Percentiles rank a stretch among this genome's conserved stretches.
phyloP scores from a whole-genome alignment of 2,329 filamentous ascomycete genomes.

The Aureobasidium sp. region DNA sequence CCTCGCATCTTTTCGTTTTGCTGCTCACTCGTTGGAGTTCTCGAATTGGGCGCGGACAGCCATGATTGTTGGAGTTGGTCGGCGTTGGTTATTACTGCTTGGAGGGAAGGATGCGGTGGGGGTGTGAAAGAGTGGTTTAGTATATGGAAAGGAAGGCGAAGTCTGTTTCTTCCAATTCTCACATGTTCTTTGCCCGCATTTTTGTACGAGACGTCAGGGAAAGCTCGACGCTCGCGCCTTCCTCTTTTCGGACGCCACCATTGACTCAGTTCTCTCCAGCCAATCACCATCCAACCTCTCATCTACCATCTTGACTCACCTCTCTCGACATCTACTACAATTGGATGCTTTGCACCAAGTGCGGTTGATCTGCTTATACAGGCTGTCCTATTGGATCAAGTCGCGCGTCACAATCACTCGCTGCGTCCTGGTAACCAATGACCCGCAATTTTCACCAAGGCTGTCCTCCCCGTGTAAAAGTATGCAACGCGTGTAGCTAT shows the following conservation, averaged over 20 bases:
- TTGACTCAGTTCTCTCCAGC: background rate
- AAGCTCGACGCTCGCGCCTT: constrained; percentile 11
- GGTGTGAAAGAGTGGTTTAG: background rate
- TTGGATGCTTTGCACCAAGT: background rate
- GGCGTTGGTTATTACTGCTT: background rate
- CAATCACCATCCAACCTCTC: background rate
- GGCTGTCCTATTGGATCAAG: background rate
- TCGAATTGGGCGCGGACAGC: constrained; percentile 62
- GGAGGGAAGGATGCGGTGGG: background rate
- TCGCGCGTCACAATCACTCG: background rate
- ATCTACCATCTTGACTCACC: constrained; percentile 13
- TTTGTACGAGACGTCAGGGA: constrained; percentile 16
- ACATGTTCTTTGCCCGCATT: constrained; percentile 12
- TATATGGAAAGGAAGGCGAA: background rate
- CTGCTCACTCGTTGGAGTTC: constrained; percentile 78
- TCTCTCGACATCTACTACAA: background rate
- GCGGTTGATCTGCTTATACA: background rate
- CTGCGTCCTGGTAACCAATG: background rate
- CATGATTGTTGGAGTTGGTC: constrained; percentile 33
- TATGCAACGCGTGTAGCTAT: no score
- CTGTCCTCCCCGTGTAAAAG: no score
- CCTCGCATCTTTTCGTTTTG: background rate
- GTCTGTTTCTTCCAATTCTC: constrained; percentile 6
- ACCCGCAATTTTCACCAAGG: background rate
- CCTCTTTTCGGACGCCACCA: background rate